Conservation (phyloP, 1,284 basidiomycete genomes). For the Rhodotorula sp. region DNA sequence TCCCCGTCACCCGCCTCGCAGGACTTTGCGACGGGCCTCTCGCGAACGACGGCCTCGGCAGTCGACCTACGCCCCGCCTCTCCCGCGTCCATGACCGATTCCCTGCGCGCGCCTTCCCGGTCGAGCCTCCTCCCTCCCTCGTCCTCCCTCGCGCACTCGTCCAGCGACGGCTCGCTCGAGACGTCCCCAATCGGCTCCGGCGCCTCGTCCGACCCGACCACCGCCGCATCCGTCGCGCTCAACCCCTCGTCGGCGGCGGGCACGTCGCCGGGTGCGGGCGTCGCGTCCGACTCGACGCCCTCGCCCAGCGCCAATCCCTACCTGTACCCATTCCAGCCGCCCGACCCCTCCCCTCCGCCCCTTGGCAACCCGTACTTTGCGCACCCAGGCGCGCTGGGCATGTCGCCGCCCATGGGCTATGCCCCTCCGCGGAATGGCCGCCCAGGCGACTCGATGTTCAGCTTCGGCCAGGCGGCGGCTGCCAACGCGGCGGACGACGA, state of each 20-base stretch:
- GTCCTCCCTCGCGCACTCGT: slow-evolving; percentile 4
- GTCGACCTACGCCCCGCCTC: slow-evolving; percentile 36
- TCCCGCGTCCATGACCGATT: slow-evolving; percentile 16
- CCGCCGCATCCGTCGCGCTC: slow-evolving; percentile 3
- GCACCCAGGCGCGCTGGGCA: slow-evolving; percentile 5
- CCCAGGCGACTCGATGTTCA: slow-evolving; percentile 4
- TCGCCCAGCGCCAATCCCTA: slow-evolving; percentile 22
- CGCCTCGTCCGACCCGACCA: slow-evolving; percentile 7
- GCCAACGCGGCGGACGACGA: slow-evolving; percentile 24
- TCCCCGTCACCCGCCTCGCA: background rate
- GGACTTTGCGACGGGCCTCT: slow-evolving; percentile 31
- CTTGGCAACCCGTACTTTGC: slow-evolving; percentile 31
- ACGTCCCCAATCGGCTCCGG: slow-evolving; percentile 11
- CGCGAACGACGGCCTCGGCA: slow-evolving; percentile 26
- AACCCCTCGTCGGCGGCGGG: background rate
- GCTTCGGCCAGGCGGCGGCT: slow-evolving; percentile 6
- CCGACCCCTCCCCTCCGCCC: slow-evolving; percentile 25
- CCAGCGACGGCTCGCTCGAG: slow-evolving; percentile 10
- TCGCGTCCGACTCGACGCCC: slow-evolving; percentile 1
- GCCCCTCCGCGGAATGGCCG: slow-evolving; percentile 6
- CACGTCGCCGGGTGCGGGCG: slow-evolving; percentile 4
- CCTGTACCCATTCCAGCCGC: slow-evolving; percentile 24
- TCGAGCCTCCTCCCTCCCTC: slow-evolving; percentile 20
- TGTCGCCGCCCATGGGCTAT: slow-evolving; percentile 9
- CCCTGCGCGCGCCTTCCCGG: slow-evolving; percentile 16